phyloP scores from a whole-genome alignment of 176 grass and related monocot species.

The Zea mays region DNA sequence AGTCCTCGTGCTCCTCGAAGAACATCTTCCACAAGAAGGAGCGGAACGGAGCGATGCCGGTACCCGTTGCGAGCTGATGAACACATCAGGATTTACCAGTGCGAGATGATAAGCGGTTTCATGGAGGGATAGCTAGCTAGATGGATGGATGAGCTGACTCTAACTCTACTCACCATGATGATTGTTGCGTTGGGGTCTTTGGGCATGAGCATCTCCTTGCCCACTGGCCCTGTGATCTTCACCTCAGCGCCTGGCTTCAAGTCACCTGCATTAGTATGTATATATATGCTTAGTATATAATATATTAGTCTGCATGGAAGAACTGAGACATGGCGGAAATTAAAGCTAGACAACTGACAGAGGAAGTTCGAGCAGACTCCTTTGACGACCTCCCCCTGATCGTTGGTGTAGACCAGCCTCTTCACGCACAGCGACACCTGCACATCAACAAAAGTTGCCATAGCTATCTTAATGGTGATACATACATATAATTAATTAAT shows the following conservation, averaged over 20 bases:
- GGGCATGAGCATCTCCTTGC: conserved; percentile 99
- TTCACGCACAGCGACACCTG: conserved; percentile 93
- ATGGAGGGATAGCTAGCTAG: too few species aligned
- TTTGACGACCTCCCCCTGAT: conserved; percentile 89
- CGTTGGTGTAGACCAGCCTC: conserved; percentile 88
- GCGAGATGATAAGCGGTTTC: too few species aligned
- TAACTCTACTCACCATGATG: conserved; percentile 73
- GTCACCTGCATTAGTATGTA: conserved; percentile 50
- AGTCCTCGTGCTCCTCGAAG: conserved; percentile 82
- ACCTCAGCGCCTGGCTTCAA: conserved; percentile 65
- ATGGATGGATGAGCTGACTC: not conserved
- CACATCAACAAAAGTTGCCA: not conserved
- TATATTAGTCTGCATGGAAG: too few species aligned
- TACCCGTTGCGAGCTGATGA: conserved; percentile 74
- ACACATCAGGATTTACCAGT: too few species aligned
- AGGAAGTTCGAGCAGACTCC: conserved; percentile 98
- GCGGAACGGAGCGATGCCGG: conserved; percentile 85
- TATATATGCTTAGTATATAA: too few species aligned
- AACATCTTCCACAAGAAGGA: conserved; percentile 95
- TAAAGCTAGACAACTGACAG: conserved; percentile 36
- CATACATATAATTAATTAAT: too few species aligned
- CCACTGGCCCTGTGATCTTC: conserved; percentile 84
- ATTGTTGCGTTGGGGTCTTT: conserved; percentile 87
- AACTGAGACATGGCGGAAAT: too few species aligned
- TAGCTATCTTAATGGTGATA: too few species aligned